These are phyloP conservation scores for Termitomyces sp. DNA, from an alignment of 768 basidiomycete species.

Conservation along the genomic window DNA sequence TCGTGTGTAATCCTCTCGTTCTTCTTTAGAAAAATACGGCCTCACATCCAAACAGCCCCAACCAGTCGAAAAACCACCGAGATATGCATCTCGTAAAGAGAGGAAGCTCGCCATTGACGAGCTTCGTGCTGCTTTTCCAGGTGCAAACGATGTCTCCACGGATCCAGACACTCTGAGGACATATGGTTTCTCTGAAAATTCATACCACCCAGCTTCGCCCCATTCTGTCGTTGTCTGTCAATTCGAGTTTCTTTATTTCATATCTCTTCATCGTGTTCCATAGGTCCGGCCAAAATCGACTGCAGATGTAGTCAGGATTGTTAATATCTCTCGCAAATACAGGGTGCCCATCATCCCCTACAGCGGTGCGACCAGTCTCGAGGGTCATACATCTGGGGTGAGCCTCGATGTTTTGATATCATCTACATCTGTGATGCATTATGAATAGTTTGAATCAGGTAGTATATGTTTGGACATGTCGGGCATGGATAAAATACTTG, in stretches of 20 bases:
- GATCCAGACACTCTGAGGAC: constrained; percentile 43
- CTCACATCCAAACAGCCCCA: constrained; percentile 6
- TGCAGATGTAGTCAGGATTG: constrained; percentile 76
- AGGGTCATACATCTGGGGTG: constrained; percentile 82
- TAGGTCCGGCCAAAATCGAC: constrained; percentile 62
- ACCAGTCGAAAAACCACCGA: constrained; percentile 6
- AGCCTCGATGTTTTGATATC: constrained; percentile 13
- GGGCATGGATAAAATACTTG: constrained; percentile 75
- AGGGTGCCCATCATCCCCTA: constrained; percentile 76
- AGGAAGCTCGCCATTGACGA: constrained; percentile 48
- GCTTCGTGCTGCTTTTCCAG: constrained; percentile 40
- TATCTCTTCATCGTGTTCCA: constrained; percentile 11
- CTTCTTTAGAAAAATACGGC: background rate
- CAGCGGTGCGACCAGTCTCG: constrained; percentile 82
- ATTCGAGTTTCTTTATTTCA: background rate
- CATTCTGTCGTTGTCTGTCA: constrained; percentile 44
- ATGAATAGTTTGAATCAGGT: constrained; percentile 26
- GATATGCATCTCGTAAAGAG: constrained; percentile 44
- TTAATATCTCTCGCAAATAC: constrained; percentile 71
- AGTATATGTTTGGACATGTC: constrained; percentile 84
- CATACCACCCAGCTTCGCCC: constrained; percentile 56
- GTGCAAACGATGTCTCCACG: constrained; percentile 42
- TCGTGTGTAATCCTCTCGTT: constrained; percentile 16
- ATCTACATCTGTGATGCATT: background rate
- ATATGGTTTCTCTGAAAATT: constrained; percentile 66